A percentile compares a stretch with the other conserved stretches of the same genome.
These are phyloP conservation scores for Apostasia shenzhenica DNA, from an alignment of 106 monocot genomes.

Conservation along the genomic window DNA sequence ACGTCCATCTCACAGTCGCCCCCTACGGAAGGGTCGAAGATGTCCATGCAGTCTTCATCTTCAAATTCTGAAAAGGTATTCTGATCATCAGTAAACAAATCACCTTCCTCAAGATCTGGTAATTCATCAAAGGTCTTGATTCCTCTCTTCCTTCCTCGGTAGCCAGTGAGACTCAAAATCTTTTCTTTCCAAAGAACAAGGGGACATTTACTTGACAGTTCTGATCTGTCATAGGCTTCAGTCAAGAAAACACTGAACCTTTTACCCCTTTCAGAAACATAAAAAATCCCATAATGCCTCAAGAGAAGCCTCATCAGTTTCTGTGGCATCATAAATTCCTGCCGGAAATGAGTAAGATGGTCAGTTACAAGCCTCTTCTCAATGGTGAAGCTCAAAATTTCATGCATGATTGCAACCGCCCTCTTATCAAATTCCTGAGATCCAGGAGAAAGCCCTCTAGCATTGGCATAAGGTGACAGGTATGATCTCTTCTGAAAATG, in stretches of 20 bases:
- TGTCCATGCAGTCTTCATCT: slow-evolving; percentile 23
- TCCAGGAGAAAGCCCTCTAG: slow-evolving; percentile 44
- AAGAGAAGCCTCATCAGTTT: slow-evolving; percentile 89
- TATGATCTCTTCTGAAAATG: slow-evolving; percentile 72
- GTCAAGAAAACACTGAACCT: slow-evolving; percentile 69
- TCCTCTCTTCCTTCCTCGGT: slow-evolving; percentile 63
- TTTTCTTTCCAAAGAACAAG: slow-evolving; percentile 89
- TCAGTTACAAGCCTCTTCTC: slow-evolving; percentile 91
- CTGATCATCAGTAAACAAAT: slow-evolving; percentile 13
- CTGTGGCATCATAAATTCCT: slow-evolving; percentile 87
- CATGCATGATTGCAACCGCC: slow-evolving; percentile 84
- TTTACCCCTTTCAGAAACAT: slow-evolving; percentile 94
- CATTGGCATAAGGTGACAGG: slow-evolving; percentile 76
- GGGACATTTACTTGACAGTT: slow-evolving; percentile 70
- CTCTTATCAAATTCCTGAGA: slow-evolving; percentile 86
- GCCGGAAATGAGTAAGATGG: slow-evolving; percentile 80
- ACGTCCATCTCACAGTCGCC: slow-evolving; percentile 66
- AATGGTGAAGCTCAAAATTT: slow-evolving; percentile 79
- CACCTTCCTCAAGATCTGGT: slow-evolving; percentile 26
- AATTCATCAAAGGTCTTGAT: slow-evolving; percentile 33
- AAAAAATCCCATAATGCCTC: slow-evolving; percentile 88
- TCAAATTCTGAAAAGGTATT: slow-evolving; percentile 21
- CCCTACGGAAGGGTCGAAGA: slow-evolving; percentile 14
- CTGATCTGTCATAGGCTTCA: slow-evolving; percentile 72
- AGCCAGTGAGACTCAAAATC: slow-evolving; percentile 56